Base-by-base conservation (phyloP, 352 stramenopile species). In the Phytophthora capsici region DNA sequence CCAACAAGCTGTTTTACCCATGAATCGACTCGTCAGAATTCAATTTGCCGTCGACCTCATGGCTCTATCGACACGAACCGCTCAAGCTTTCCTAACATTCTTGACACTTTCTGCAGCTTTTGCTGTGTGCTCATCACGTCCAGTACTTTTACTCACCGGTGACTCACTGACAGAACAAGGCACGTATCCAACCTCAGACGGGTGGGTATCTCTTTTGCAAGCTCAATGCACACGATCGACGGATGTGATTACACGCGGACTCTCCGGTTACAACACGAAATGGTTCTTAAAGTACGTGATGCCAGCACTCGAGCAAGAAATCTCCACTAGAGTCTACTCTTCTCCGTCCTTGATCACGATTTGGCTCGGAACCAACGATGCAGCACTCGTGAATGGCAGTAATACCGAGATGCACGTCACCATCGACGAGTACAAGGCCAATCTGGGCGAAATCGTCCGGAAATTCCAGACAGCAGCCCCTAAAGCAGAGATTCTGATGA, bases 331-430 rank as follows among this genome's bases (percentile, higher is more conserved):
- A 28, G 13, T 5, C 37, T 61, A 61, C 32, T 43, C 47, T 8
- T 37, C 58, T 43, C 73, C 77, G 4, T 51, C 59, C 1, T 46
- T 89, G 6, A 60, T 86, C 13, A 83, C 75, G 14, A 22, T 90
- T 25, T 89, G 69, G 69, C 57, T 91, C 17, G 80, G 80, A 14
- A 69, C 76, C 28, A 89, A 91, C 59, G 80, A 89, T 34, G 74
- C 76, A 0, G 75, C 52, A 6, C 58, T 80, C 14, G 14, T 46
- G 6, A 52, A 69, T n/a, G 74, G 78, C 1, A 48, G 47, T 8
- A 57, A 63, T n/a, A 20, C 49, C 13, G 49, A 54, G 28, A 70
- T 66, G 55, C 64, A 86, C 47, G 71, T 88, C 6, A 67, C 74
- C 1, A 32, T 88, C 1, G 67, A 75, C 9, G 63, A 78, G 8